Base-by-base conservation (phyloP, 176 grass and related monocot species). In the Hsuehochloa calcarea region DNA sequence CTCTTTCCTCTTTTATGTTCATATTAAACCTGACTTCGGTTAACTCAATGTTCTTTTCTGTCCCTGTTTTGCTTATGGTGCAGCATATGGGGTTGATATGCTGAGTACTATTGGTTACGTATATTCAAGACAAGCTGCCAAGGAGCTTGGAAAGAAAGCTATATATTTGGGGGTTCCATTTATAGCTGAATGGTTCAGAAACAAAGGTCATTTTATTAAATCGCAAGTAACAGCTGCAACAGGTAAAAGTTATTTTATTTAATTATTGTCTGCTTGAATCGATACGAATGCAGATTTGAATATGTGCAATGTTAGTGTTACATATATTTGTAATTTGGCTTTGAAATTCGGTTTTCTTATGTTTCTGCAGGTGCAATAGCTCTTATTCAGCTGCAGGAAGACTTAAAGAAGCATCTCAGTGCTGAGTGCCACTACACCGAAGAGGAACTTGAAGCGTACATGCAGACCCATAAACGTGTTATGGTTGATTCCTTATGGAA, bases 401-500 rank as follows among this genome's bases (percentile, higher is more conserved):
- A 98, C 72, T 89, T 94, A 68, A 95, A 90, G 74, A 96, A 89
- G 70, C 88, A 96, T 71, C 87, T 94, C 10, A 96, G 89, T 75
- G 13, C 80, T 65, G 96, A 98, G 51, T 77, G 86, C 27, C 64
- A 93, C 61, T 95, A 90, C 74, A 95, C 72, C 1, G 93, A 98
- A 60, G 91, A 95, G 81, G 27, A 96, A 89, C 84, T 98, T 66
- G 96, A 98, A 52, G 88, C 82, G 8, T 98, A 94, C 77, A 90
- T 94, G 90, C 43, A 88, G 78, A 89, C 63, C 37, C 89, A 99
- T 60, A 94, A 94, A 80, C 86, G 74, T 46, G 54, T 96, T 81
- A 96, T 99, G 97, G 85, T 94, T 10, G 93, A 99, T 88, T 99
- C 93, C 10, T 88, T 99, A 31, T 99, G 97, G 92, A 99, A 99